Conservation (phyloP, 768 basidiomycete species). For the Amanita rubescens region DNA sequence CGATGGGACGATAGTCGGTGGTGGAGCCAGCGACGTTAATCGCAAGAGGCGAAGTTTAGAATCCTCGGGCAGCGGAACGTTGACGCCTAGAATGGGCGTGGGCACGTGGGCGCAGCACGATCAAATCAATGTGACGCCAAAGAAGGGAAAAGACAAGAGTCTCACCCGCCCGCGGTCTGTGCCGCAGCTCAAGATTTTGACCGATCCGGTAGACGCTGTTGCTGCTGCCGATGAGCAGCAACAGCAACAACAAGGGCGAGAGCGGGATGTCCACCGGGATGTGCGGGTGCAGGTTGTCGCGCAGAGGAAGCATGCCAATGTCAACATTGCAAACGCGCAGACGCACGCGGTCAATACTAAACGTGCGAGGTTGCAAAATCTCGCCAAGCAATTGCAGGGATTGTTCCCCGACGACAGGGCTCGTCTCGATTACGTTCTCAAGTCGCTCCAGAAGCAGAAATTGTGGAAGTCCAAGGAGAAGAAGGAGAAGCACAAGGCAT, state of each 20-base stretch:
- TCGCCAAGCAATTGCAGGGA: constrained; percentile 2
- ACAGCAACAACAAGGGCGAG: too few relatives aligned
- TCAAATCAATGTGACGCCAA: constrained; percentile 10
- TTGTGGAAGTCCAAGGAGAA: background rate
- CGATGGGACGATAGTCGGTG: constrained; percentile 3
- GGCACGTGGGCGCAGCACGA: background rate
- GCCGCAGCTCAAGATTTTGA: constrained; percentile 7
- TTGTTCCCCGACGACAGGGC: constrained; percentile 1
- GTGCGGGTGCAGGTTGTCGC: background rate
- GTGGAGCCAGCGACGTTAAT: background rate
- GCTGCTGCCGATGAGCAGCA: too few relatives aligned
- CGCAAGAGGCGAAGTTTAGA: background rate
- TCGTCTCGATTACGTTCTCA: constrained; percentile 3
- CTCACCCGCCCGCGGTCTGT: constrained; percentile 4
- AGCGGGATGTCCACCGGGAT: too few relatives aligned
- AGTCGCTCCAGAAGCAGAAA: constrained; percentile 3
- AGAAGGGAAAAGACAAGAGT: constrained; percentile 15
- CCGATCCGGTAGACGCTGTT: too few relatives aligned
- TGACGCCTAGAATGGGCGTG: constrained; percentile 1
- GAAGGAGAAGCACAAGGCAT: background rate
- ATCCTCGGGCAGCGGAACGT: background rate
- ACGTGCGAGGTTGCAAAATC: background rate
- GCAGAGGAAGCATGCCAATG: constrained; percentile 49
- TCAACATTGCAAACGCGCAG: constrained; percentile 10
- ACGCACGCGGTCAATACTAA: constrained; percentile 7